phyloP scores from a whole-genome alignment of 1,284 basidiomycete genomes.

The Tilletia horrida region DNA sequence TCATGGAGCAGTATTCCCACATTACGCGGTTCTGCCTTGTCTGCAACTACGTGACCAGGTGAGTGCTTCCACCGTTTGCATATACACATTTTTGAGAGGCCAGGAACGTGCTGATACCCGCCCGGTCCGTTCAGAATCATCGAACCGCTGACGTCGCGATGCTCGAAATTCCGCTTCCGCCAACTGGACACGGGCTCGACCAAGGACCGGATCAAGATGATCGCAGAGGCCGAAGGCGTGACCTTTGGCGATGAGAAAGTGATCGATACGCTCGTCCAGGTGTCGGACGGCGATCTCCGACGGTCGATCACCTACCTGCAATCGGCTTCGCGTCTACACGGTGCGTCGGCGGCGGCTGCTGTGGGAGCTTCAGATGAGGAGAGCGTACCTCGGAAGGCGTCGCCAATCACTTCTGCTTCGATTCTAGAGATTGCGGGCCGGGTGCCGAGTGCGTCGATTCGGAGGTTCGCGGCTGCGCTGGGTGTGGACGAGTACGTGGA shows the following conservation, averaged over 20 bases:
- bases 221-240: constrained; percentile 65
- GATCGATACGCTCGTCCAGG: constrained; percentile 69
- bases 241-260: constrained; percentile 36
- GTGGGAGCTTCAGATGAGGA: constrained; percentile 19
- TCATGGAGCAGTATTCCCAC: constrained; percentile 96
- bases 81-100: too few species aligned
- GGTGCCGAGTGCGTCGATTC: constrained; percentile 73
- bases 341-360: constrained; percentile 24
- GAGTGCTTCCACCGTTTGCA: constrained; percentile 42
- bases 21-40: constrained; percentile 98
- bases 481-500: constrained; percentile 64
- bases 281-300: constrained; percentile 87
- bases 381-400: constrained; percentile 33
- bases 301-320: constrained; percentile 98
- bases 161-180: constrained; percentile 97
- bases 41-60: constrained; percentile 99
- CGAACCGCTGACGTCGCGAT: constrained; percentile 95
- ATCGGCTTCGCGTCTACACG: constrained; percentile 76
- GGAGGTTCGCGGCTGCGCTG: constrained; percentile 68
- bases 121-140: too few species aligned
- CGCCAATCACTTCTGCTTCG: constrained; percentile 65
- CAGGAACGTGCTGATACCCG: too few species aligned
- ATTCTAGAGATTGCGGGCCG: constrained; percentile 97
- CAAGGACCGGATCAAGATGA: constrained; percentile 71
- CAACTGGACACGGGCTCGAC: constrained; percentile 79